Evolutionary conservation across 1,284 basidiomycete genomes (phyloP).

Genomic region (Melampsora americana): DNA sequence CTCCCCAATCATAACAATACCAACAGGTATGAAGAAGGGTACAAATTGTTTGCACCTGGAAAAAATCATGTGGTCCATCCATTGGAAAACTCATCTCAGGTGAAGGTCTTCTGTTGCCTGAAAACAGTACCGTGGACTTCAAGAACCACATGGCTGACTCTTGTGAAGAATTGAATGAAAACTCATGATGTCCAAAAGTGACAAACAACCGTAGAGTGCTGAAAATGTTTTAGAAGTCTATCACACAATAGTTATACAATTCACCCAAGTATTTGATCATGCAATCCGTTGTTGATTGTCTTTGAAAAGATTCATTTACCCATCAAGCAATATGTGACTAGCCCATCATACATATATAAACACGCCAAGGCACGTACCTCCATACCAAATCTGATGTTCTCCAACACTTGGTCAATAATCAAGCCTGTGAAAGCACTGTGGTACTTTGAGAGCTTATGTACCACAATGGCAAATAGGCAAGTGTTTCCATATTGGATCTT

Average conservation of each 20-base stretch:
- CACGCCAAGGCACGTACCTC: slow-evolving; percentile 58
- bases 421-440: too few species aligned
- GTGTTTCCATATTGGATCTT: too few species aligned
- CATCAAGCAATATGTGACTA: neutral
- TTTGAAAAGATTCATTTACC: too few species aligned
- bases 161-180: too few species aligned
- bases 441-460: too few species aligned
- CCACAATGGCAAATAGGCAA: too few species aligned
- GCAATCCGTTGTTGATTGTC: slow-evolving; percentile 92
- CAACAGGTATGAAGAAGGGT: slow-evolving; percentile 91
- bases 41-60: slow-evolving; percentile 86
- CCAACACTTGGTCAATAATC: too few species aligned
- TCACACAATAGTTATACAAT: slow-evolving; percentile 91
- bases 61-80: slow-evolving; percentile 93
- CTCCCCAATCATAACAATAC: slow-evolving; percentile 95
- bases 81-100: too few species aligned
- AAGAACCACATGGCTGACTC: too few species aligned
- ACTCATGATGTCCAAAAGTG: slow-evolving; percentile 83
- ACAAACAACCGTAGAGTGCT: slow-evolving; percentile 90
- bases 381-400: slow-evolving; percentile 82
- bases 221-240: slow-evolving; percentile 83
- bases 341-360: neutral
- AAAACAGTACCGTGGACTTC: too few species aligned
- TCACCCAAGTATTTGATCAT: slow-evolving; percentile 89
- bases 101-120: too few species aligned